Evolutionary conservation across 1,284 basidiomycete genomes (phyloP).

Genomic region (Thelephora terrestris): DNA sequence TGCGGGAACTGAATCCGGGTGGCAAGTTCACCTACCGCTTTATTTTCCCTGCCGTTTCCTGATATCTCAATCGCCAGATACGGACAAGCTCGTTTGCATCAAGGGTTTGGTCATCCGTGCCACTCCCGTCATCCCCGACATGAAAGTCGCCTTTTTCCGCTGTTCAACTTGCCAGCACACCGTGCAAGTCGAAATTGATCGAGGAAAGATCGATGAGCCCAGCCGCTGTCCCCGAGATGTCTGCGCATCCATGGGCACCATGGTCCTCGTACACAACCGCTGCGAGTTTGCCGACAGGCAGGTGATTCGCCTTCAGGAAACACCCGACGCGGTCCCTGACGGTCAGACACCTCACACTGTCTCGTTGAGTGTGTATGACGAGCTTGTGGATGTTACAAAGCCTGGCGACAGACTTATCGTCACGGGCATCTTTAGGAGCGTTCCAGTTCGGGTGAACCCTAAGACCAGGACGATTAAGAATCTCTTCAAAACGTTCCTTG

Average conservation of each 20-base stretch:
- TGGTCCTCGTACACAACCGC: slow-evolving; percentile 95
- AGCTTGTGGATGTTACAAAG: slow-evolving; percentile 91
- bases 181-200: slow-evolving; percentile 90
- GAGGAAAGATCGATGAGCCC: slow-evolving; percentile 93
- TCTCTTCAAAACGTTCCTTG: slow-evolving; percentile 94
- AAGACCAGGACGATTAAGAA: slow-evolving; percentile 88
- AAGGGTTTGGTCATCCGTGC: slow-evolving; percentile 97
- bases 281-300: slow-evolving; percentile 95
- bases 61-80: slow-evolving; percentile 46
- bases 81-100: slow-evolving; percentile 92
- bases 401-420: slow-evolving; percentile 90
- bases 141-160: slow-evolving; percentile 98
- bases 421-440: slow-evolving; percentile 91
- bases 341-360: slow-evolving; percentile 98
- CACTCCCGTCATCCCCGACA: slow-evolving; percentile 96
- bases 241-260: slow-evolving; percentile 79
- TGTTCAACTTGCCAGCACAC: slow-evolving; percentile 96
- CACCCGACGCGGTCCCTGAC: slow-evolving; percentile 94
- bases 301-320: slow-evolving; percentile 92
- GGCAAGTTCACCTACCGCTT: slow-evolving; percentile 38
- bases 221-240: slow-evolving; percentile 86
- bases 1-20: slow-evolving; percentile 84
- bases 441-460: slow-evolving; percentile 90
- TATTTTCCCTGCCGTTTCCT: neutral
- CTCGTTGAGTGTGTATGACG: slow-evolving; percentile 92